These are phyloP conservation scores for Auricularia heimuer DNA, from an alignment of 768 basidiomycete genomes.

Conservation along the genomic window DNA sequence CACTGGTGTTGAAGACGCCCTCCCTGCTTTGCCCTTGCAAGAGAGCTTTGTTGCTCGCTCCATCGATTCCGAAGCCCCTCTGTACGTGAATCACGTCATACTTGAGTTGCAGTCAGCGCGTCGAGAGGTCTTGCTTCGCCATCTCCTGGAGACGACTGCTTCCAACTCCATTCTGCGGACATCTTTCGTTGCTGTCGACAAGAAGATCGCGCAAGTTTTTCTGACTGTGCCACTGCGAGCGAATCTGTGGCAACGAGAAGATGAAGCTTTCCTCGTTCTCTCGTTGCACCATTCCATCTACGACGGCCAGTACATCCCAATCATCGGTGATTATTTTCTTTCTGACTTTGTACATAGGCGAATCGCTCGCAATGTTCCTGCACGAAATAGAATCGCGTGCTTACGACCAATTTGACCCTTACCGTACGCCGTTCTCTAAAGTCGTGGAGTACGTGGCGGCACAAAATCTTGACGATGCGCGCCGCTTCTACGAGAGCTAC, in stretches of 20 bases:
- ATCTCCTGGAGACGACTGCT: not conserved
- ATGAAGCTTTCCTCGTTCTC: not conserved
- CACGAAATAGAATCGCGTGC: not conserved
- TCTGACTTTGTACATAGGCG: constrained; percentile 1
- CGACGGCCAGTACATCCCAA: not conserved
- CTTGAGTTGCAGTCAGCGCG: not conserved
- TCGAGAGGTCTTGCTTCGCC: not conserved
- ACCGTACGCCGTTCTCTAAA: not conserved
- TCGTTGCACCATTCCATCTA: not conserved
- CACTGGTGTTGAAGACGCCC: not conserved
- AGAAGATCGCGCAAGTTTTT: not conserved
- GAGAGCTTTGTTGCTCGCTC: not conserved
- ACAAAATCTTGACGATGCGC: not conserved
- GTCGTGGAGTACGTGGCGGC: not conserved
- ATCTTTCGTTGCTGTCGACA: not conserved
- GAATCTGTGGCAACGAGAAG: not conserved
- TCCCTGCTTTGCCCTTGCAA: not conserved
- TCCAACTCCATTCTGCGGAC: not conserved
- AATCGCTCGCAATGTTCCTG: not conserved
- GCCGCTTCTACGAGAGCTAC: not conserved
- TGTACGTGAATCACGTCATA: not conserved
- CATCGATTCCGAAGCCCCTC: not conserved
- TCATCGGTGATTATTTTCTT: not conserved
- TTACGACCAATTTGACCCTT: too few relatives aligned
- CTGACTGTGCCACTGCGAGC: not conserved